Evolutionary conservation across 257 asterid species (phyloP).

Genomic region (Lycium ferocissimum): DNA sequence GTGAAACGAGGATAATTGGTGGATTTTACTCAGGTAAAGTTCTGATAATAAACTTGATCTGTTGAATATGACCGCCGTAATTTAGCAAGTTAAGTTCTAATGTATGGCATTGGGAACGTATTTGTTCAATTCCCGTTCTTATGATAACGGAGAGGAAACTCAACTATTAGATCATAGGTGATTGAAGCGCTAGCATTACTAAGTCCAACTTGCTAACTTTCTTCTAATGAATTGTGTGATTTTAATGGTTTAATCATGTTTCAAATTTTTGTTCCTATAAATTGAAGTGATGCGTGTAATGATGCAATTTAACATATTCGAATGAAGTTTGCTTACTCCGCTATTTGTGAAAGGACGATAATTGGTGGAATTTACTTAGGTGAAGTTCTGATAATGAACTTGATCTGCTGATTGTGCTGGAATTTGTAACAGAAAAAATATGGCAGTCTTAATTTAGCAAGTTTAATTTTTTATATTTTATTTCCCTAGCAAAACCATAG

Average conservation of each 20-base stretch:
- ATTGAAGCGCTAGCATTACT: neutral
- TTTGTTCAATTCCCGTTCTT: neutral
- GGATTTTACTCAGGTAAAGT: neutral
- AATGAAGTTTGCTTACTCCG: neutral
- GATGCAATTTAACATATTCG: neutral
- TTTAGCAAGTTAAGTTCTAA: neutral
- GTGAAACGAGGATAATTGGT: neutral
- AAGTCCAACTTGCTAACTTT: neutral
- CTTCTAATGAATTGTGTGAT: neutral
- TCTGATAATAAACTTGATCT: constrained; percentile 4
- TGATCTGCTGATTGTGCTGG: neutral
- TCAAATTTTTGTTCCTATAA: neutral
- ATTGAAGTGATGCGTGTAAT: neutral
- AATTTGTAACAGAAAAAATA: neutral
- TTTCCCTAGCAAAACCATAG: neutral
- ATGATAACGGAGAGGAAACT: neutral
- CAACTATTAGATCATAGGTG: neutral
- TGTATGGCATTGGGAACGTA: too few relatives aligned
- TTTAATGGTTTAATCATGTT: neutral
- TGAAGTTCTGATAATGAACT: constrained; percentile 4
- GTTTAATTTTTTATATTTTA: neutral
- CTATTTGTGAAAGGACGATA: neutral
- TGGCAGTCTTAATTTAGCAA: neutral
- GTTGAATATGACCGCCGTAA: neutral
- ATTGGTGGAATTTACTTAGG: neutral